Evolutionary conservation across 371 early-diverging fungal genomes (phyloP), one percentile per base, ranked within the genome.

Genomic region (Cladochytrium tenue): DNA sequence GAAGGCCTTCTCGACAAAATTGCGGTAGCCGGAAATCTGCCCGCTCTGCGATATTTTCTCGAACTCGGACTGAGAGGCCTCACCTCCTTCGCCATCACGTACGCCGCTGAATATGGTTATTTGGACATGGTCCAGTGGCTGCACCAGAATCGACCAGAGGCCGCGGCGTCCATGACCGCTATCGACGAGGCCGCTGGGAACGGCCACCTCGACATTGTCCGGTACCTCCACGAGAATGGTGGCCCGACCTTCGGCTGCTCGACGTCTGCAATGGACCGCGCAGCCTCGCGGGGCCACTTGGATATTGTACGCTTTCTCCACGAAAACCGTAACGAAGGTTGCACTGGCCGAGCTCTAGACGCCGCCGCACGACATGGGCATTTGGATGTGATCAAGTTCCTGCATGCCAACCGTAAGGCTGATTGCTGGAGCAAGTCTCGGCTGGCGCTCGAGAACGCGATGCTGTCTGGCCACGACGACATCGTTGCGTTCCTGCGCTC

Each of bases 341-440:
- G 70, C 53, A 70, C 69, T 13, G 4, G 51, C 13, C 51, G 59
- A 28, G 73, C 66, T 4, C 52, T 72, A 50, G 70, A 72, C 51
- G 28, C 43, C 7, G 73, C 73, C 15, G 61, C 73, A 26, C 23
- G 25, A 30, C 25, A 66, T 31, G 66, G 66, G 4, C 68, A 69
- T 28, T 35, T 69, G 20, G 52, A 73, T 26, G 64, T 71, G 13
- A 72, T 71, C 23, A 62, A 71, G 32, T 71, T 32, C 25, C 33
- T 71, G 52, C 63, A 63, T 60, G 59, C 50, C 26, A 15, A 71
- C 30, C 32, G 71, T 15, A 50, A 32, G 25, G 72, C 71, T 32
- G 71, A 43, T 20, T 7, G 43, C 13, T 43, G 43, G 43, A 43
- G 20, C 7, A 7, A 20, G 43, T 43, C 43, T 7, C 43, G 43